Evolutionary conservation across 2,329 filamentous ascomycete species (phyloP).

Genomic region (Delphinella strobiligena): DNA sequence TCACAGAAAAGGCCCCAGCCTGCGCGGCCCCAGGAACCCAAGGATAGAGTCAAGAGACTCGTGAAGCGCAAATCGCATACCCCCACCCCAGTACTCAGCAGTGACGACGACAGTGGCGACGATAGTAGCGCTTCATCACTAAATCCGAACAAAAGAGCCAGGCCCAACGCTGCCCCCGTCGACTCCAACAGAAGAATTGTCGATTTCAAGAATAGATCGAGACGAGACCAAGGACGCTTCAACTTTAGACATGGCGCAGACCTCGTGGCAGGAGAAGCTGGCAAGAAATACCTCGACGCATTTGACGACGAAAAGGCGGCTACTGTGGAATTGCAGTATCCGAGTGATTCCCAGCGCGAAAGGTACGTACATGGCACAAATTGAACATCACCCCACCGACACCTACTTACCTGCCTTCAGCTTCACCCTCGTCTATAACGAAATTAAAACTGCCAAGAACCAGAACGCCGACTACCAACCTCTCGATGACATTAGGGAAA

Average conservation of each 20-base stretch:
- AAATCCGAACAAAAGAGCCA: conserved; percentile 22
- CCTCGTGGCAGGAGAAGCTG: conserved; percentile 26
- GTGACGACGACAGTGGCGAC: conserved; percentile 20
- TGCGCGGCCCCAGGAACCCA: neutral
- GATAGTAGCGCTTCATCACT: conserved; percentile 17
- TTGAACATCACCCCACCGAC: no score
- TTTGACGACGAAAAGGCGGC: conserved; percentile 30
- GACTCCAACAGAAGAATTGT: conserved; percentile 12
- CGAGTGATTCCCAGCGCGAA: conserved; percentile 58
- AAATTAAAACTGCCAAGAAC: conserved; percentile 45
- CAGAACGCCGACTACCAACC: conserved; percentile 41
- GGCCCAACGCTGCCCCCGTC: conserved; percentile 23
- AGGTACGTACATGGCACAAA: no score
- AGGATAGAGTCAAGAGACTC: conserved; percentile 13
- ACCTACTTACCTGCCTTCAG: conserved; percentile 24
- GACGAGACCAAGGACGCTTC: conserved; percentile 18
- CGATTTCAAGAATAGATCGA: conserved; percentile 3
- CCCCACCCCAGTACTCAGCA: conserved; percentile 17
- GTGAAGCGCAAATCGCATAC: conserved; percentile 24
- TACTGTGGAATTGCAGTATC: conserved; percentile 62
- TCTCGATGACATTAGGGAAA: conserved; percentile 49
- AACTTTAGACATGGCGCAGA: conserved; percentile 29
- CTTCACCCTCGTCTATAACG: conserved; percentile 47
- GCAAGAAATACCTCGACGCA: conserved; percentile 39
- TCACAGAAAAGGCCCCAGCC: neutral